Conservation (phyloP, 1,284 basidiomycete species). For the Moesziomyces sp. region DNA sequence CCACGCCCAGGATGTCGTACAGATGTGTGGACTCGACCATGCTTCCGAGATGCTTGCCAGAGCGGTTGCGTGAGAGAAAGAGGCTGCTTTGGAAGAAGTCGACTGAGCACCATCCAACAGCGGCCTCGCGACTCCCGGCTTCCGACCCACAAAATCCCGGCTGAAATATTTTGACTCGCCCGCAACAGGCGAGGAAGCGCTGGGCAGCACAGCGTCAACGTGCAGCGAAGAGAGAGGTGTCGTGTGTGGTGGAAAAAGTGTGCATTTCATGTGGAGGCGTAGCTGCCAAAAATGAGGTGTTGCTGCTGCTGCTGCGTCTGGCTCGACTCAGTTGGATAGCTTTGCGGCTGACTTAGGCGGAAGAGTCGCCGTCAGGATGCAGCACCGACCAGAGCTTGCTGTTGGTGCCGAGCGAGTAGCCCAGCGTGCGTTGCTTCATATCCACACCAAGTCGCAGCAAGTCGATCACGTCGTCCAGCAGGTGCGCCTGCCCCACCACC, state of each 20-base stretch:
- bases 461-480: constrained; percentile 87
- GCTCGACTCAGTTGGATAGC: too few relatives aligned
- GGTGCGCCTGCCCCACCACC: constrained; percentile 87
- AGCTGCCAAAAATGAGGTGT: neutral
- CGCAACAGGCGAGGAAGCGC: too few relatives aligned
- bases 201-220: too few relatives aligned
- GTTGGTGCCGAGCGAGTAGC: constrained; percentile 75
- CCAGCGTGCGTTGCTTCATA: constrained; percentile 79
- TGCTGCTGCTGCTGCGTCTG: neutral
- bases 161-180: neutral
- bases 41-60: neutral
- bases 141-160: neutral
- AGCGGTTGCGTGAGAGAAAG: neutral
- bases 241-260: neutral
- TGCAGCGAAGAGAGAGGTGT: neutral
- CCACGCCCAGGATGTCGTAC: constrained; percentile 74
- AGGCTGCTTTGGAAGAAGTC: neutral
- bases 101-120: neutral
- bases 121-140: neutral
- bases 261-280: neutral
- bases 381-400: constrained; percentile 49
- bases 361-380: constrained; percentile 2
- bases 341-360: too few relatives aligned
- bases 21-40: constrained; percentile 55
- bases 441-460: constrained; percentile 73